Percentiles rank a stretch among this genome's conserved stretches.
Conservation (phyloP, 2,329 filamentous ascomycete genomes). For the Fusarium scirpi region DNA sequence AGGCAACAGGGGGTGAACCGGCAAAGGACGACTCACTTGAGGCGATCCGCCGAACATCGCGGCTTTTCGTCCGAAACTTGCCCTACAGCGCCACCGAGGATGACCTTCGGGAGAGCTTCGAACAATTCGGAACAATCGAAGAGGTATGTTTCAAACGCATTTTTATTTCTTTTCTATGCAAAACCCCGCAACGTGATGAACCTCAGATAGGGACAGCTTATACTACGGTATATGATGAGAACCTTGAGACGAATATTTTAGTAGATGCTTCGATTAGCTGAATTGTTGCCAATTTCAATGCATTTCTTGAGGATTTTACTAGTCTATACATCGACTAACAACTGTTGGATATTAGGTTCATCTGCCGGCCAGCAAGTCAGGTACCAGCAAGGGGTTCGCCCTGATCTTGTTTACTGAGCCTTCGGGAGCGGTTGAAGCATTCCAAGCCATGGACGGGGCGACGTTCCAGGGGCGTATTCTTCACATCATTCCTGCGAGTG, state of each 20-base stretch:
- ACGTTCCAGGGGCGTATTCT: conserved; percentile 93
- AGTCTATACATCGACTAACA: conserved; percentile 45
- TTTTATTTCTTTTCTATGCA: conserved; percentile 14
- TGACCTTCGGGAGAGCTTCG: conserved; percentile 79
- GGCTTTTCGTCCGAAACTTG: conserved; percentile 90
- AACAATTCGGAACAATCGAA: conserved; percentile 78
- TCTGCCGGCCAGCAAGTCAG: conserved; percentile 78
- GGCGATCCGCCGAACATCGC: conserved; percentile 74
- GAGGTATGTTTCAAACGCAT: conserved; percentile 76
- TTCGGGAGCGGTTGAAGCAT: conserved; percentile 81
- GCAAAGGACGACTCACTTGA: conserved; percentile 49
- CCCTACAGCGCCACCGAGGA: conserved; percentile 83
- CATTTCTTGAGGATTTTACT: conserved; percentile 40
- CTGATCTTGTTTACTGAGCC: conserved; percentile 83
- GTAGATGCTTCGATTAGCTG: conserved; percentile 98
- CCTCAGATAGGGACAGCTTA: conserved; percentile 99
- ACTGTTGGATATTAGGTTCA: conserved; percentile 74
- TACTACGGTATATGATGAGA: conserved; percentile 91
- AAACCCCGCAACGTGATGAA: conserved; percentile 81
- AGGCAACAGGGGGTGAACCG: conserved; percentile 41
- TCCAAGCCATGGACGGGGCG: conserved; percentile 81
- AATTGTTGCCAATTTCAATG: conserved; percentile 55
- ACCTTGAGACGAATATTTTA: conserved; percentile 95
- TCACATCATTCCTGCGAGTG: conserved; percentile 86
- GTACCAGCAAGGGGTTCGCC: conserved; percentile 88